A percentile compares a stretch with the other conserved stretches of the same genome.
Evolutionary conservation across 495 filamentous ascomycete genomes (phyloP).

Genomic region (Collariella sp.): DNA sequence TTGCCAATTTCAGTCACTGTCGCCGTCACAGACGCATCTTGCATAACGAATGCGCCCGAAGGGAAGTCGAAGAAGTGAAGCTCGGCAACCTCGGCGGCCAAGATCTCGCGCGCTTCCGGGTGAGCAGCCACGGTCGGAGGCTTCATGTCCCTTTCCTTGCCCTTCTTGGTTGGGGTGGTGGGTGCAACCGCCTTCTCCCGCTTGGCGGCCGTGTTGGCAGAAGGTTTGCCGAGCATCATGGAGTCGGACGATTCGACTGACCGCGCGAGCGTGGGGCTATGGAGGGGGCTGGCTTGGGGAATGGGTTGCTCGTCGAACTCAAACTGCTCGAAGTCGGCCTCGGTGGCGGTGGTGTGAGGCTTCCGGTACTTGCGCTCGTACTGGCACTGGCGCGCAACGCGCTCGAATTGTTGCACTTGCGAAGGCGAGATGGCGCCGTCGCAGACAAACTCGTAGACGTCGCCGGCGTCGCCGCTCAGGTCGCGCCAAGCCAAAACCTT

Average conservation of each 20-base stretch:
- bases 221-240: constrained; percentile 32
- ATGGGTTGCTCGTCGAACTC: constrained; percentile 71
- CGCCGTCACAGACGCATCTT: constrained; percentile 65
- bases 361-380: constrained; percentile 90
- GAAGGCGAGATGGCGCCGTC: constrained; percentile 59
- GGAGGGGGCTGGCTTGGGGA: constrained; percentile 68
- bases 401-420: constrained; percentile 72
- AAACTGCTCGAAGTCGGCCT: constrained; percentile 72
- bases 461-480: constrained; percentile 83
- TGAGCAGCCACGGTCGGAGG: constrained; percentile 47
- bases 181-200: constrained; percentile 20
- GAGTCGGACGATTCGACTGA: constrained; percentile 41
- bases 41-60: constrained; percentile 71
- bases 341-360: constrained; percentile 68
- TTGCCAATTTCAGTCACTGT: constrained; percentile 77
- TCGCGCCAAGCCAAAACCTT: constrained; percentile 92
- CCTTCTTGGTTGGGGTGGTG: constrained; percentile 19
- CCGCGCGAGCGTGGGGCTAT: constrained; percentile 50
- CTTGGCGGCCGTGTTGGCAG: constrained; percentile 29
- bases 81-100: constrained; percentile 72
- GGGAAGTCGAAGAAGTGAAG: constrained; percentile 89
- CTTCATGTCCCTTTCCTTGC: constrained; percentile 32
- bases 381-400: constrained; percentile 83
- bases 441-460: constrained; percentile 95
- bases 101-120: constrained; percentile 61